Conservation (phyloP, 345 rosid species). For the Bruguiera sexangula region DNA sequence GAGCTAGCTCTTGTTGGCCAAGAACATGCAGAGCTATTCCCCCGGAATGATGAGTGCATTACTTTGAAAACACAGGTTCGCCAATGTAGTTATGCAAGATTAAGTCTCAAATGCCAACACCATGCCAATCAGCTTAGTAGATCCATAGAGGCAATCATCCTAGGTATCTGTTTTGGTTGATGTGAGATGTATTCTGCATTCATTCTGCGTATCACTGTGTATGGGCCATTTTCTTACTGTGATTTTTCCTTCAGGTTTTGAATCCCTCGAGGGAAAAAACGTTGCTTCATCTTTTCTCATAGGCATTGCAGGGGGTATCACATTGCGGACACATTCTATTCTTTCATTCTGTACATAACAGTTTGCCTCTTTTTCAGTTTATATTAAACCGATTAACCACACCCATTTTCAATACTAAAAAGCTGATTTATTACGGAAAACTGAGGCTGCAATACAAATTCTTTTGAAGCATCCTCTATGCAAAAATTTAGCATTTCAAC, state of each 20-base stretch:
- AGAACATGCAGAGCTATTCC: conserved; percentile 44
- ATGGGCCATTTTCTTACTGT: background rate
- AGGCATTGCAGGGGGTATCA: conserved; percentile 2
- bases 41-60: conserved; percentile 31
- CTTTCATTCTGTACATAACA: conserved; percentile 20
- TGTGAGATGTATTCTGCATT: background rate
- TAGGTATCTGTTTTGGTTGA: conserved; percentile 18
- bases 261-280: conserved; percentile 5
- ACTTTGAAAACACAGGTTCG: background rate
- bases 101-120: background rate
- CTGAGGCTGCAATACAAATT: background rate
- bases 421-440: background rate
- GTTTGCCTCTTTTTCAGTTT: background rate
- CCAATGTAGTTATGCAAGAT: background rate
- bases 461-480: background rate
- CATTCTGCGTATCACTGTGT: background rate
- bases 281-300: conserved; percentile 5
- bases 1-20: conserved; percentile 66
- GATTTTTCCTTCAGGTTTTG: conserved; percentile 6
- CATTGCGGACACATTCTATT: background rate
- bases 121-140: conserved; percentile 10
- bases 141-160: conserved; percentile 1
- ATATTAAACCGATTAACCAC: background rate
- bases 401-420: too few species aligned
- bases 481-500: too few species aligned